Evolutionary conservation across 257 asterid species (phyloP).

Genomic region (Solanum pimpinellifolium): DNA sequence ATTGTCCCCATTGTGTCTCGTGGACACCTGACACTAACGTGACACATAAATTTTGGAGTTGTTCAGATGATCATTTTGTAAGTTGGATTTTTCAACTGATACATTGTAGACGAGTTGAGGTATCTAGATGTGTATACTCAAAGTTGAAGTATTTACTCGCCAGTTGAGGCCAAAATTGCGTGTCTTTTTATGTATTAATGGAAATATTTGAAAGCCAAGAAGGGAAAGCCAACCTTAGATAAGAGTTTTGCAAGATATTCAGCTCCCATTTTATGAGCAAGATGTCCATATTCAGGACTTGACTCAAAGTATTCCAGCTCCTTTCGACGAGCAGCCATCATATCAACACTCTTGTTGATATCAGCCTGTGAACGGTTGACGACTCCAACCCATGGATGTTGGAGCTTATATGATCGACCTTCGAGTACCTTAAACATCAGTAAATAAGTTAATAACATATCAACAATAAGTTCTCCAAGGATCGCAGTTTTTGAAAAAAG

Average conservation of each 20-base stretch:
- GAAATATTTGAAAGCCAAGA: neutral
- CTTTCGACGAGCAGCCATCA: constrained; percentile 73
- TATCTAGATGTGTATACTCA: neutral
- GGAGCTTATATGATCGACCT: constrained; percentile 86
- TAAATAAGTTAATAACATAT: neutral
- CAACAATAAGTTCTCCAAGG: neutral
- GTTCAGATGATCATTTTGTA: neutral
- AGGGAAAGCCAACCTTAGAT: constrained; percentile 39
- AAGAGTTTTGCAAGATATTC: constrained; percentile 90
- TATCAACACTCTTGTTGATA: constrained; percentile 83
- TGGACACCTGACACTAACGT: neutral
- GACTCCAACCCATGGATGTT: constrained; percentile 96
- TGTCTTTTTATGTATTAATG: neutral
- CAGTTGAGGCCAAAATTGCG: neutral
- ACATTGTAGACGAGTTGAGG: neutral
- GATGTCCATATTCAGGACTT: constrained; percentile 92
- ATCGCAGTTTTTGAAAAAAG: neutral
- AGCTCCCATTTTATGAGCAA: constrained; percentile 91
- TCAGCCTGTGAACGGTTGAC: constrained; percentile 99
- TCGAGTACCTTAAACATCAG: constrained; percentile 65
- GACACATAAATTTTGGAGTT: neutral
- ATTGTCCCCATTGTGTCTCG: neutral
- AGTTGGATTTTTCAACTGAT: neutral
- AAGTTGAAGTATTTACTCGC: too few species aligned
- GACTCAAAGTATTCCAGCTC: constrained; percentile 82